Evolutionary conservation across 164 flowering plant species (phyloP), one percentile per base, ranked within the genome.

Genomic region (Macadamia tetraphylla): DNA sequence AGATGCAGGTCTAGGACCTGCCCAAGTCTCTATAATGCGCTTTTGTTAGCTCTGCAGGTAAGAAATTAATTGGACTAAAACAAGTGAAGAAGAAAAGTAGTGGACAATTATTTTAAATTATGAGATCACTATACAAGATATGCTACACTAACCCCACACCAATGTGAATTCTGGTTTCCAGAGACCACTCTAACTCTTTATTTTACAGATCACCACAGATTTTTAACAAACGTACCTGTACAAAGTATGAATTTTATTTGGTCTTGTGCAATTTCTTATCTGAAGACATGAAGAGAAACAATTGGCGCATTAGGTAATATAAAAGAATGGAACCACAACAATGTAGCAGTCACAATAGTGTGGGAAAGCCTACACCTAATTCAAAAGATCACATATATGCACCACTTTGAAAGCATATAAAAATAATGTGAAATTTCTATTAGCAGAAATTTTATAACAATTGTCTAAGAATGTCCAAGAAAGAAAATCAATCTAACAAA

Each of bases 121-220:
- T n/a, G 18, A 10, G 23, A 17, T 55, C 17, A 60, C 63, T 59
- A 59, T 67, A 61, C 35, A 62, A 29, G n/a, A 66, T 59, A 67
- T 66, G 55, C 29, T 29, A 58, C 72, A 68, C 18, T 55, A 71
- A 63, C 12, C 23, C 40, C 52, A 14, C 63, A 13, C 13, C 49
- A 42, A 14, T 31, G 56, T 69, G 29, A 49, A 51, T 40, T 58
- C 35, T n/a, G 32, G 17, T 35, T n/a, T 29, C 32, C 4, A 57
- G 46, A 40, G 15, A 30, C 40, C 1, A 65, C 35, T 11, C 1
- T 70, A n/a, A 46, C 17, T 72, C 62, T 42, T 52, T 29, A 6
- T 53, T 69, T 57, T 13, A 1, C 29, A 32, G 59, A 9, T n/a
- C 30, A 53, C 12, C n/a, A 6, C 57, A 30, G 13, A 29, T 42